Evolutionary conservation across 495 filamentous ascomycete species (phyloP).

Genomic region (Tuber magnatum): DNA sequence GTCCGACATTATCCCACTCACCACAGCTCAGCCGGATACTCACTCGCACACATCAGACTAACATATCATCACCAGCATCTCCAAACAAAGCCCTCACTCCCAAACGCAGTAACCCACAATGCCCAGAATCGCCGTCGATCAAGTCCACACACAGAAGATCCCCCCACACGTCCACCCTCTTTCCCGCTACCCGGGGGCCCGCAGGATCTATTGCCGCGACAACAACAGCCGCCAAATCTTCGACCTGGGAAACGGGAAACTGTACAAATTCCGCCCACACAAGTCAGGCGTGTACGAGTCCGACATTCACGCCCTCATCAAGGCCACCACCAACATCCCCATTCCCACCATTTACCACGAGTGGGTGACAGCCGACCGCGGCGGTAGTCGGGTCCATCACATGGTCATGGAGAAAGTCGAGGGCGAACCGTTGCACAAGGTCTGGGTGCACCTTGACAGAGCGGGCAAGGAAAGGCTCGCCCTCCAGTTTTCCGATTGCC

Average conservation of each 20-base stretch:
- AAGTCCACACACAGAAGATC: neutral
- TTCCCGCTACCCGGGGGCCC: neutral
- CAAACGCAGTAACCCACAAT: neutral
- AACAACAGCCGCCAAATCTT: neutral
- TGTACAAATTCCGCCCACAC: constrained; percentile 1
- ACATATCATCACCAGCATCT: neutral
- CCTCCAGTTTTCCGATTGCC: neutral
- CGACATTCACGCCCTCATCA: neutral
- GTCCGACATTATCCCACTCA: neutral
- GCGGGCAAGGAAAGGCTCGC: neutral
- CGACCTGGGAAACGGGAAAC: neutral
- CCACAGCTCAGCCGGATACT: neutral
- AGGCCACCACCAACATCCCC: neutral
- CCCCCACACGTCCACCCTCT: neutral
- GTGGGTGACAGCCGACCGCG: neutral
- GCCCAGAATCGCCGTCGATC: neutral
- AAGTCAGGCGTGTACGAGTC: neutral
- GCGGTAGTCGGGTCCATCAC: neutral
- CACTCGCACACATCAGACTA: neutral
- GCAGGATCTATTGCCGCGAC: neutral
- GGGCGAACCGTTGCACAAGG: neutral
- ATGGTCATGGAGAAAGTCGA: neutral
- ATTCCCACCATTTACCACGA: neutral
- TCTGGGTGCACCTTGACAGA: neutral
- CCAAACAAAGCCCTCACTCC: neutral